Evolutionary conservation across 805 yeast genomes (phyloP).

Genomic region (Isabelozyma heimii): DNA sequence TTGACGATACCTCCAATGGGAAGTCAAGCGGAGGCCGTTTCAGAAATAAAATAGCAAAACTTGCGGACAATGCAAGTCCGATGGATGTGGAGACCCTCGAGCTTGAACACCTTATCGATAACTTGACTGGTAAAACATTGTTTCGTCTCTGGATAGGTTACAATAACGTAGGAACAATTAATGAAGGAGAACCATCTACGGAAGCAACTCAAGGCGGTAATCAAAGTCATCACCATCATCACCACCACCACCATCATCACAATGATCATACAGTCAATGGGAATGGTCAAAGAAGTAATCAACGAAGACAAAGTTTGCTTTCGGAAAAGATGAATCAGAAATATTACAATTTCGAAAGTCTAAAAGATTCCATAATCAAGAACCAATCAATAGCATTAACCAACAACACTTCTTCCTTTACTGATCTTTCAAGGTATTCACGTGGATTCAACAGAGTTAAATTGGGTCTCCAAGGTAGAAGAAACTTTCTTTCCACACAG

Average conservation of each 20-base stretch:
- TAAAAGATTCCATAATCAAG: slow-evolving; percentile 28
- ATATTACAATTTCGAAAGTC: slow-evolving; percentile 29
- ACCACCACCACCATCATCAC: slow-evolving; percentile 9
- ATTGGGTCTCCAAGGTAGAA: slow-evolving; percentile 28
- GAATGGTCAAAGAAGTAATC: slow-evolving; percentile 3
- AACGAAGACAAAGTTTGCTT: slow-evolving; percentile 1
- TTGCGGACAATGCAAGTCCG: slow-evolving; percentile 33
- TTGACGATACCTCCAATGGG: neutral
- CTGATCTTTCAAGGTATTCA: slow-evolving; percentile 24
- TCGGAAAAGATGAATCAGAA: neutral
- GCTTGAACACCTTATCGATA: slow-evolving; percentile 30
- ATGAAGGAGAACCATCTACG: neutral
- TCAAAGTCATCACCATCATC: slow-evolving; percentile 1
- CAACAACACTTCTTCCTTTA: slow-evolving; percentile 3
- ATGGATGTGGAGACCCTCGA: slow-evolving; percentile 41
- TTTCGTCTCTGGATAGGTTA: slow-evolving; percentile 31
- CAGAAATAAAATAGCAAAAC: slow-evolving; percentile 31
- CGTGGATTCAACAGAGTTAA: slow-evolving; percentile 35
- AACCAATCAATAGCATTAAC: slow-evolving; percentile 10
- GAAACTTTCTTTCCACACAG: slow-evolving; percentile 3
- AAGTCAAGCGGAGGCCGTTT: slow-evolving; percentile 24
- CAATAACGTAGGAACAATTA: neutral
- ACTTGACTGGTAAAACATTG: slow-evolving; percentile 32
- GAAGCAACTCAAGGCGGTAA: slow-evolving; percentile 7
- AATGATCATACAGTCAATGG: slow-evolving; percentile 2